phyloP scores from a whole-genome alignment of 1,284 basidiomycete genomes.

The Entoloma clypeatum region DNA sequence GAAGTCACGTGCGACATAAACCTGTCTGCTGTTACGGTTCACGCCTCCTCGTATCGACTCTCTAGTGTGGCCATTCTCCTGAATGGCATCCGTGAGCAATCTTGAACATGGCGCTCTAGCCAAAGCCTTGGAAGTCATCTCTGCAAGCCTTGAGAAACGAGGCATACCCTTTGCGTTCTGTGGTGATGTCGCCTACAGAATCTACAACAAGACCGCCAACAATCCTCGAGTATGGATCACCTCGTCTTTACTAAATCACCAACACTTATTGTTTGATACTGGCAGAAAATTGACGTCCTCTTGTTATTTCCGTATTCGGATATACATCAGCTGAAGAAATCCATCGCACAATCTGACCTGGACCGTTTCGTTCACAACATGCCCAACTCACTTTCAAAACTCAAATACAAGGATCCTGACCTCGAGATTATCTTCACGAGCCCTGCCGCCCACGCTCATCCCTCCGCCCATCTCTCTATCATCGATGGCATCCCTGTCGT shows the following conservation, averaged over 20 bases:
- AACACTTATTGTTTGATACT: slow-evolving; percentile 4
- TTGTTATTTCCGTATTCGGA: no score
- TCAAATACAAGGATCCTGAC: not conserved
- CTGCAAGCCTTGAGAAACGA: slow-evolving; percentile 2
- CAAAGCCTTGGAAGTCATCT: no score
- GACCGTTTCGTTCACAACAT: slow-evolving; percentile 5
- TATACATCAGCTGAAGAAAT: no score
- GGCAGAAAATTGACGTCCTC: no score
- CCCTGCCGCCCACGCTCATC: not conserved
- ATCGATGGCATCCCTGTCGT: slow-evolving; percentile 8
- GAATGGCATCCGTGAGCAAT: no score
- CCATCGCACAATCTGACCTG: slow-evolving; percentile 3
- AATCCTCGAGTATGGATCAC: slow-evolving; percentile 4
- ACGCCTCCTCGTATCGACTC: no score
- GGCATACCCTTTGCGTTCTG: slow-evolving; percentile 11
- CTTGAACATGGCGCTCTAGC: no score
- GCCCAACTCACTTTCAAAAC: not conserved
- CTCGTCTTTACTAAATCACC: not conserved
- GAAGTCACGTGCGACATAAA: no score
- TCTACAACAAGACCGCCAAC: slow-evolving; percentile 8
- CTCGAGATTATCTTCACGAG: slow-evolving; percentile 9
- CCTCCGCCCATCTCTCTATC: not conserved
- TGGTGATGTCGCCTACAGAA: slow-evolving; percentile 6
- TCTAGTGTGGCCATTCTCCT: no score
- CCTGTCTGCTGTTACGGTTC: no score